Evolutionary conservation across 2,329 filamentous ascomycete species (phyloP).

Genomic region (Stachybotrys chlorohalonatus): DNA sequence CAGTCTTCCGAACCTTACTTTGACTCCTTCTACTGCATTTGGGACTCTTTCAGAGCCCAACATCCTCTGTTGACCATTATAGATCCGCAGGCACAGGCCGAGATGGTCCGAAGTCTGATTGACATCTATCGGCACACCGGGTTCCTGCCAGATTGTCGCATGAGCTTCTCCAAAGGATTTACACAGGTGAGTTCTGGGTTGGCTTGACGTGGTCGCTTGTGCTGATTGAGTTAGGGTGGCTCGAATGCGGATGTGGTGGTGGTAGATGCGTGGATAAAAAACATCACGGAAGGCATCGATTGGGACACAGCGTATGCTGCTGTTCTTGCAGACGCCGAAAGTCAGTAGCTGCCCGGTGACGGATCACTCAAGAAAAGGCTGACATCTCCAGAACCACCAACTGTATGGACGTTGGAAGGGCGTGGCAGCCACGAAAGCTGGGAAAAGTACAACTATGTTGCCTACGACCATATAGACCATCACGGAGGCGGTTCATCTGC

Average conservation of each 20-base stretch:
- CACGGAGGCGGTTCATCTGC: slow-evolving; percentile 56
- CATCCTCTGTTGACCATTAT: slow-evolving; percentile 64
- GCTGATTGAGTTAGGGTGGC: slow-evolving; percentile 47
- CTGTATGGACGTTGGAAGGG: slow-evolving; percentile 61
- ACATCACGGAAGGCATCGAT: slow-evolving; percentile 51
- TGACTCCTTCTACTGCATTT: slow-evolving; percentile 61
- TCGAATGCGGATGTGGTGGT: slow-evolving; percentile 68
- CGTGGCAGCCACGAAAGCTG: slow-evolving; percentile 63
- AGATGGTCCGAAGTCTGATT: slow-evolving; percentile 62
- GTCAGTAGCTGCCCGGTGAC: slow-evolving; percentile 32
- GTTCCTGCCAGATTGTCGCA: slow-evolving; percentile 66
- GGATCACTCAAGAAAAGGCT: neutral
- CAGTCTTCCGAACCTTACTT: slow-evolving; percentile 63
- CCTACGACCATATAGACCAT: slow-evolving; percentile 56
- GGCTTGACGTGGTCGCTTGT: neutral
- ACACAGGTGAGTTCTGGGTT: slow-evolving; percentile 24
- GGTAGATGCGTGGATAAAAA: slow-evolving; percentile 63
- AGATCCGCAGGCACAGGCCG: slow-evolving; percentile 57
- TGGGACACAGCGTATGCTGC: slow-evolving; percentile 67
- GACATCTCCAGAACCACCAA: slow-evolving; percentile 27
- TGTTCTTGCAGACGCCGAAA: slow-evolving; percentile 63
- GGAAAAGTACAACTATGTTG: slow-evolving; percentile 65
- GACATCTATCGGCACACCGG: slow-evolving; percentile 63
- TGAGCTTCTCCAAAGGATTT: slow-evolving; percentile 67
- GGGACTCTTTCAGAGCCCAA: slow-evolving; percentile 65